phyloP scores from a whole-genome alignment of 2,329 filamentous ascomycete genomes.

The Pseudocercospora fijiensis region DNA sequence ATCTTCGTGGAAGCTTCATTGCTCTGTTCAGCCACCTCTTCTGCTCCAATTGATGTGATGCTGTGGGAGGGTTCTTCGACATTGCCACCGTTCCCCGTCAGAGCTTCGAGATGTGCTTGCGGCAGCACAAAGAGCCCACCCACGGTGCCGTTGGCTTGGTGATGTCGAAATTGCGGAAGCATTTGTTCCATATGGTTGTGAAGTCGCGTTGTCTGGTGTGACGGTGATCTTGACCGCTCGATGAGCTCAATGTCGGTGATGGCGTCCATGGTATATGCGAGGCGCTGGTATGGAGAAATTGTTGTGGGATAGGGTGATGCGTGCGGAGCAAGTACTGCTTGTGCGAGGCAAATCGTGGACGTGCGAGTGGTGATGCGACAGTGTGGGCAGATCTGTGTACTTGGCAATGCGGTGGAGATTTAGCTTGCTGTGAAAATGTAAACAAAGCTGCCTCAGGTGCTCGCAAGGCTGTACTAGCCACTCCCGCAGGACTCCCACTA shows the following conservation, averaged over 20 bases:
- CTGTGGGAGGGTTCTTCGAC: neutral
- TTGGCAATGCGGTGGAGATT: neutral
- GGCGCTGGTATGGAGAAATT: neutral
- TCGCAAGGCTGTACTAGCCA: neutral
- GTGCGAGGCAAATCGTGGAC: neutral
- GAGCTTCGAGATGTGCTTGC: neutral
- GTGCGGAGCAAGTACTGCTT: neutral
- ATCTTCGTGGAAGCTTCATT: too few relatives aligned
- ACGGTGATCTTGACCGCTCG: neutral
- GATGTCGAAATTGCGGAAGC: neutral
- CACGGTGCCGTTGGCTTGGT: neutral
- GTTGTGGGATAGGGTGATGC: neutral
- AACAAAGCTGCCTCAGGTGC: neutral
- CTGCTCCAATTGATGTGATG: neutral
- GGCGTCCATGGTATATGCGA: neutral
- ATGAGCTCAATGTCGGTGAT: neutral
- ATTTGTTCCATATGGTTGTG: neutral
- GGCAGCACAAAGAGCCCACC: neutral
- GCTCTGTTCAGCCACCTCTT: too few relatives aligned
- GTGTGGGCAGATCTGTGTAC: neutral
- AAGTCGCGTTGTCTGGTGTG: neutral
- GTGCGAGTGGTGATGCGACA: neutral
- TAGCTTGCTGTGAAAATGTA: neutral
- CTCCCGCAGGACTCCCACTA: neutral
- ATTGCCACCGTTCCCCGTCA: neutral